Conservation (phyloP, 768 basidiomycete species). For the Suillus fuscotomentosus region DNA sequence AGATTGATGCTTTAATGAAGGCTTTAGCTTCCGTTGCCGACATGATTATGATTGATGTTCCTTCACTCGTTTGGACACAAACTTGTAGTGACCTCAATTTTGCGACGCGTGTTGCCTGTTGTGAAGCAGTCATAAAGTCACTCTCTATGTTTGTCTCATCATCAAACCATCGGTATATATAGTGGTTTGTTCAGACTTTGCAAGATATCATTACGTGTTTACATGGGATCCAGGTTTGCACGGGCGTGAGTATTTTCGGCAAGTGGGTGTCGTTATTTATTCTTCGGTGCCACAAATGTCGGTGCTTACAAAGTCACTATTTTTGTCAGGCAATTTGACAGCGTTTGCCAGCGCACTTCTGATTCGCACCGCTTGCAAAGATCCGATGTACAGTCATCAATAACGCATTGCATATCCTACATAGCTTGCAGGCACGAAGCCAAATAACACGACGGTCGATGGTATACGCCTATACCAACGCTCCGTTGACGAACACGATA, state of each 20-base stretch:
- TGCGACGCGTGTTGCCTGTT: neutral
- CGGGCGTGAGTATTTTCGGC: neutral
- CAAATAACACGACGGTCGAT: neutral
- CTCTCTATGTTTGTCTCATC: neutral
- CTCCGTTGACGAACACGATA: neutral
- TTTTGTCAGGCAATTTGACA: constrained; percentile 1
- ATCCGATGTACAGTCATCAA: neutral
- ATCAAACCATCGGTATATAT: neutral
- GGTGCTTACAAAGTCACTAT: neutral
- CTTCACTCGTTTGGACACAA: neutral
- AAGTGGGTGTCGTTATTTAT: neutral
- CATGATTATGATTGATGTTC: neutral
- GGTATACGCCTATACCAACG: neutral
- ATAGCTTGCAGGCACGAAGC: neutral
- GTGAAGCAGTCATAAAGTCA: neutral
- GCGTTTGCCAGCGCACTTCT: constrained; percentile 1
- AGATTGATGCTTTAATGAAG: neutral
- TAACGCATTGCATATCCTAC: neutral
- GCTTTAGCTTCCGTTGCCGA: neutral
- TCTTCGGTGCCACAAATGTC: neutral
- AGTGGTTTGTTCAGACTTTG: neutral
- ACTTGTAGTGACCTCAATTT: neutral
- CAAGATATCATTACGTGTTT: neutral
- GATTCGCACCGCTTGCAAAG: neutral
- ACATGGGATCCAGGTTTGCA: neutral